These are phyloP conservation scores for Solanum etuberosum DNA, from an alignment of 257 asterid genomes.

Conservation along the genomic window DNA sequence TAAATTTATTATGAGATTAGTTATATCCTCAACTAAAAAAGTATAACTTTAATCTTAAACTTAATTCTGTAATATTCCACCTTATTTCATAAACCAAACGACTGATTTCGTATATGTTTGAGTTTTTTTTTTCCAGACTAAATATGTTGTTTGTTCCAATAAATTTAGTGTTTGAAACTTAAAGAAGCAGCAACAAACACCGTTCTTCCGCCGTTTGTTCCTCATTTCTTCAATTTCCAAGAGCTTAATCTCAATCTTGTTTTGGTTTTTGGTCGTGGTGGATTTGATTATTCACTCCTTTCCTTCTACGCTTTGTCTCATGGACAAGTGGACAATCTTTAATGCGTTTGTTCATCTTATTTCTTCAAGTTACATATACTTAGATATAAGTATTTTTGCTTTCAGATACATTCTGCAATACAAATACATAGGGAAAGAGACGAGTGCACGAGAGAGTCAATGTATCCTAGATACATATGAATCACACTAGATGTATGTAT, in stretches of 20 bases:
- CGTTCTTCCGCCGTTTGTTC: conserved; percentile 10
- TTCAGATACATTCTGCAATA: background rate
- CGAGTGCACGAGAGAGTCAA: rapidly evolving
- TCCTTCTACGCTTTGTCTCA: background rate
- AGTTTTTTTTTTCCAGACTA: background rate
- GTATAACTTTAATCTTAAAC: background rate
- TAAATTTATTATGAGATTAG: background rate
- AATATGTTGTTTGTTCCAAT: background rate
- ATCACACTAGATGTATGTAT: too few species aligned
- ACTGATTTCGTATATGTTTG: background rate
- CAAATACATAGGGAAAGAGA: background rate
- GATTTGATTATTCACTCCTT: background rate
- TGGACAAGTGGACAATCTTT: background rate
- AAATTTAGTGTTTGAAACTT: background rate
- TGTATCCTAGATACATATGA: too few species aligned
- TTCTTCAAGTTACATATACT: too few species aligned
- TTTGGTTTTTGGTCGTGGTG: background rate
- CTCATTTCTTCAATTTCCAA: background rate
- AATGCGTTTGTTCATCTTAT: too few species aligned
- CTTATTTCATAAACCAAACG: background rate
- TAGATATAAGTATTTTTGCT: background rate
- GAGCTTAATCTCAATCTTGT: background rate
- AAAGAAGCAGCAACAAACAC: conserved; percentile 1
- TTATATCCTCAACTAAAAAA: background rate
- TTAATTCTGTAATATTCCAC: background rate